A percentile compares a stretch with the other conserved stretches of the same genome.
These are phyloP conservation scores for Bryoglossum gracile DNA, from an alignment of 495 filamentous ascomycete species.

Conservation along the genomic window DNA sequence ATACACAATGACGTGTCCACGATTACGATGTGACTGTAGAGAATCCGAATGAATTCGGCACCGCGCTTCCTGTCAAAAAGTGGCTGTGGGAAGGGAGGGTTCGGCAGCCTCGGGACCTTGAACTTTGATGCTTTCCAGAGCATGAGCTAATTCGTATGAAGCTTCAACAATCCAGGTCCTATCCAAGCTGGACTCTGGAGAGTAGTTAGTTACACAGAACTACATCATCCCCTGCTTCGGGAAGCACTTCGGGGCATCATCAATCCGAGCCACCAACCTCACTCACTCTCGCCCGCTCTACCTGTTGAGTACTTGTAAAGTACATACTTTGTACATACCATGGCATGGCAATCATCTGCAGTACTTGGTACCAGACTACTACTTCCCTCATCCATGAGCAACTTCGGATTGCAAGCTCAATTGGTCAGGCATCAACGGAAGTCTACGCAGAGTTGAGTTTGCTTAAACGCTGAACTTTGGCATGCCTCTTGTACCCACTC, in stretches of 20 bases:
- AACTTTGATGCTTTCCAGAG: too few relatives aligned
- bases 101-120: too few relatives aligned
- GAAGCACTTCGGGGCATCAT: neutral
- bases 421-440: conserved; percentile 18
- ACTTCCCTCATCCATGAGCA: neutral
- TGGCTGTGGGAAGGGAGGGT: neutral
- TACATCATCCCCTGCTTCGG: neutral
- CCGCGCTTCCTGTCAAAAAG: conserved; percentile 1
- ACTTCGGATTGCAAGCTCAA: neutral
- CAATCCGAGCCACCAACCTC: neutral
- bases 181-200: too few relatives aligned
- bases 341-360: neutral
- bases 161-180: too few relatives aligned
- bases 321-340: too few relatives aligned
- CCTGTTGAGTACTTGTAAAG: neutral
- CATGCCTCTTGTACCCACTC: neutral
- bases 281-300: neutral
- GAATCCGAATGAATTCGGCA: conserved; percentile 1
- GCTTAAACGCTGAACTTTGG: conserved; percentile 7
- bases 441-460: neutral
- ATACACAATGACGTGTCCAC: conserved; percentile 8
- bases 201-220: neutral
- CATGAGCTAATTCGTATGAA: too few relatives aligned
- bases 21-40: conserved; percentile 10
- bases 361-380: neutral